Evolutionary conservation across 2,329 filamentous ascomycete species (phyloP).

Genomic region (Talaromyces rugulosus): DNA sequence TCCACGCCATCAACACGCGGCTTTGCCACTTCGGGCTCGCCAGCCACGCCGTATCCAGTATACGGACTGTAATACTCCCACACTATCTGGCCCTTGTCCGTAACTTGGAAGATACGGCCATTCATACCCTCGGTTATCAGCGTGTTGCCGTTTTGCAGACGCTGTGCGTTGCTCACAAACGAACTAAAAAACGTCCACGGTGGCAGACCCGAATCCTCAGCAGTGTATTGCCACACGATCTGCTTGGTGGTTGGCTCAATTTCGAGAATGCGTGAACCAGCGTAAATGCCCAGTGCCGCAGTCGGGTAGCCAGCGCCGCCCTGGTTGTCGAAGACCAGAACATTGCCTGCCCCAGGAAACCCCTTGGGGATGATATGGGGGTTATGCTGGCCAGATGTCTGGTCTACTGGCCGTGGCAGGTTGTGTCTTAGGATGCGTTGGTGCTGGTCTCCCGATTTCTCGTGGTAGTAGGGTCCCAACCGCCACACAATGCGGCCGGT

Average conservation of each 20-base stretch:
- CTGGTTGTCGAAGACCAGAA: background rate
- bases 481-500: background rate
- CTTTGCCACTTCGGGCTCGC: background rate
- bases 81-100: background rate
- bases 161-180: conserved; percentile 3
- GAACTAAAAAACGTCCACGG: background rate
- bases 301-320: background rate
- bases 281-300: background rate
- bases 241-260: conserved; percentile 1
- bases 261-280: conserved; percentile 1
- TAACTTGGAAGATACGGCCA: background rate
- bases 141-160: background rate
- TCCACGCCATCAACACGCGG: background rate
- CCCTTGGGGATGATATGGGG: background rate
- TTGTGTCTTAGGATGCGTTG: conserved; percentile 1
- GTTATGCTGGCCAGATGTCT: conserved; percentile 1
- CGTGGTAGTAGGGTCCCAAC: background rate
- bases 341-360: background rate
- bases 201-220: background rate
- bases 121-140: background rate
- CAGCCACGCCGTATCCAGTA: background rate
- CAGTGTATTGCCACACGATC: conserved; percentile 1
- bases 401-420: background rate
- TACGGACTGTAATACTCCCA: background rate
- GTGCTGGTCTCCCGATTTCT: conserved; percentile 1